Evolutionary conservation across 495 filamentous ascomycete species (phyloP), one percentile per base, ranked within the genome.

Genomic region (Darksidea phi): DNA sequence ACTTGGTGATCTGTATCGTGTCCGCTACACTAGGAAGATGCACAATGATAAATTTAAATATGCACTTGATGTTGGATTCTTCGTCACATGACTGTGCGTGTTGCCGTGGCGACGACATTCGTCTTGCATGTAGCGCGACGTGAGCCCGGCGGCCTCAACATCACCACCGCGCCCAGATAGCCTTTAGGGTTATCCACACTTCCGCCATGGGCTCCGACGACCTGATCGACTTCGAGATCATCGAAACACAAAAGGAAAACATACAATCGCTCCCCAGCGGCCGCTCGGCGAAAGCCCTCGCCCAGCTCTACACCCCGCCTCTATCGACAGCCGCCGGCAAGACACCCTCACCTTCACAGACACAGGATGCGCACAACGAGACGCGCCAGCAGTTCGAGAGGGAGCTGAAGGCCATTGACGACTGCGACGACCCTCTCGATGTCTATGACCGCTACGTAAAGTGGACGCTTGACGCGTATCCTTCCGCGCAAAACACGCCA

Each of bases 201-300:
- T 28, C 24, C 48, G 34, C 61, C 73, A 63, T 63, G 56, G 57
- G 66, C 64, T 70, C 80, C 28, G 78, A 82, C 32, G 83, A 87
- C 63, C 72, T 85, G 17, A 89, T 96, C 70, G 84, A 95, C 74
- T 97, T 98, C 79, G 88, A 95, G 61, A 84, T 97, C 61, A 97
- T 98, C 76, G 94, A 98, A 72, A 82, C 80, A 43, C 91, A 96
- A 69, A 98, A 98, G 75, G 94, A 98, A 75, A 97, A 98, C 70
- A 95, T 97, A 42, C 91, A 96, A 70, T 87, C 92, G 12, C 80
- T 97, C 38, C 90, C 95, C 1, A 87, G 89, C 48, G 94, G 94
- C 36, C 85, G 94, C 54, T 97, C 92, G 28, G 94, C 94, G 15
- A 87, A 86, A 75, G 89, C 90, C 17, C 85, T 98, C 28, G 92